Base-by-base conservation (phyloP, 257 asterid species). In the Verbena officinalis region DNA sequence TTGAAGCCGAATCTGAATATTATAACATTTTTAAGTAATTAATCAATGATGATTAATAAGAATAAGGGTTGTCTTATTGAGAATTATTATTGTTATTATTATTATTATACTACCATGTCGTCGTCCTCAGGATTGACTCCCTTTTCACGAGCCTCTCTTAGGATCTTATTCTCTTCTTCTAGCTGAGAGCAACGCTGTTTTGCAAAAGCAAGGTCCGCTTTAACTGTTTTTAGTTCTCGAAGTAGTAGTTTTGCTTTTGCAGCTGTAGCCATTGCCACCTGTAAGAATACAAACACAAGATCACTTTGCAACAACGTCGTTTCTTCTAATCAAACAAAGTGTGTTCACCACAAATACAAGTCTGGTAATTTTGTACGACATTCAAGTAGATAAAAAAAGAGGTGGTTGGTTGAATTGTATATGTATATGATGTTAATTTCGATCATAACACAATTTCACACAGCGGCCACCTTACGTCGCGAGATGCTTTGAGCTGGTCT, bases 181-280 rank as follows among this genome's bases (percentile, higher is more conserved):
- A 93, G 76, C 79, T 90, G 95, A 55, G 95, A 85, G 70, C 96
- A 84, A 5, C 97, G 77, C 53, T 79, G 84, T 48, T 87, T 90
- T 55, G 95, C 81, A 67, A 90, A 93, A 7, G 95, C 82, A 9
- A 93, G 83, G 73, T 93, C 95, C 22, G 95, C 95, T 75, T 90
- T 87, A 14, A 90, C 80, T 15, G 96, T 93, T 77, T 93, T 90
- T 49, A 93, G 81, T 81, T 93, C 99, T 34, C 95, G 77, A 16
- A 93, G 81, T 1, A 90, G 94, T 48, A 93, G 87, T 71, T 93
- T 90, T 20, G 90, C 96, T 73, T 87, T 93, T 1, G 97, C 99
- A 68, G 99, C 96, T 13, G 95, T 90, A 19, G 97, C 99, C 97
- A 93, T 84, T 16, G 96, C 99, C 74, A 90, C 97, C 97, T 93